Base-by-base conservation (phyloP, 1,139 yeast species). In the Saccharomyces pastorianus region DNA sequence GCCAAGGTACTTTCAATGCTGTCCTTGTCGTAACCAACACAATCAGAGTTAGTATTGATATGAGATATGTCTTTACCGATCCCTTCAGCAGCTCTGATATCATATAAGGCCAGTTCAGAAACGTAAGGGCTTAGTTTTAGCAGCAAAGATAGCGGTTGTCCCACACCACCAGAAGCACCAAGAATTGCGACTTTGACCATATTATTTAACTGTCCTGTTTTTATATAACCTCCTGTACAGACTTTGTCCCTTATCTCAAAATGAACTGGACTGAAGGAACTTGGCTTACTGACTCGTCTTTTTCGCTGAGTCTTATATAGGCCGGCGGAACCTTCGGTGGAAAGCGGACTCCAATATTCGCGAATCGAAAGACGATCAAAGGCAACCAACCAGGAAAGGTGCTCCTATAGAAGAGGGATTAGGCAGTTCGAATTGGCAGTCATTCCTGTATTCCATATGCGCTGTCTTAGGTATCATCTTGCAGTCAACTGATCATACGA, bases 91-190 rank as follows among this genome's bases (percentile, higher is more conserved):
- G 83, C 79, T 58, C 83, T 84, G 56, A 85, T 80, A 73, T 85
- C 91, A 63, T 75, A 85, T 29, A 85, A 73, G 4, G 87, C 75
- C 60, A 85, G 74, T 61, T 81, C 81, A 32, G 79, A 73, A 41
- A 84, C 79, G 41, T 73, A 69, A 8, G 80, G 77, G 62, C 81
- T 80, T 54, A 83, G 72, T 66, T 85, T 84, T 60, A 84, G 73
- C 57, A 85, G 73, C 54, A 85, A 73, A 2, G 90, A 84, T 50
- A 85, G 75, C 44, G 90, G 89, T 69, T 84, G 90, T 50, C 91
- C 91, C 65, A 85, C 84, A 60, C 91, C 91, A 59, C 91, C 90
- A 51, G 89, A 86, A 49, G 90, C 90, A 59, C 91, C 90, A 62
- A 85, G 76, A 58, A 85, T 86, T 54, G 89, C 79, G 56, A 83